Evolutionary conservation across 148 eudicot genomes (phyloP).

Genomic region (Arbutus unedo): DNA sequence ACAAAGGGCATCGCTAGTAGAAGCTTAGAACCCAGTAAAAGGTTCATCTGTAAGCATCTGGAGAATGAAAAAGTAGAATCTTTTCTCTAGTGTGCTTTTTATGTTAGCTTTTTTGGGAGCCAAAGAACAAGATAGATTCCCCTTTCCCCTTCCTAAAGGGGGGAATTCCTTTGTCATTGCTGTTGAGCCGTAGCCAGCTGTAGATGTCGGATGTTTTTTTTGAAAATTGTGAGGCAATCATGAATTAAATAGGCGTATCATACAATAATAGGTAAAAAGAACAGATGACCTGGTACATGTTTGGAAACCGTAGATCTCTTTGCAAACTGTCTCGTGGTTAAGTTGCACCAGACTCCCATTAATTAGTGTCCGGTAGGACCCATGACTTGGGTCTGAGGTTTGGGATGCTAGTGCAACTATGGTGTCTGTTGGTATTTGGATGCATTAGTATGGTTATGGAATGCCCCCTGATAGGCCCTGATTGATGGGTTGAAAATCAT

Average conservation of each 20-base stretch:
- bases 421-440: not conserved
- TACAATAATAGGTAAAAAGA: not conserved
- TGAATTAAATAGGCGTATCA: not conserved
- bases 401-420: not conserved
- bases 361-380: not conserved
- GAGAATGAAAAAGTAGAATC: not conserved
- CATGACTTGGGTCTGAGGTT: not conserved
- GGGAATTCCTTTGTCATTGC: not conserved
- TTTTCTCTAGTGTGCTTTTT: not conserved
- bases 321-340: not conserved
- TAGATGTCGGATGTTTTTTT: not conserved
- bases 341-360: not conserved
- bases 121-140: no score
- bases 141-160: no score
- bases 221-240: not conserved
- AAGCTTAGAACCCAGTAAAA: not conserved
- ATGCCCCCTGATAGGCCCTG: not conserved
- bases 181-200: not conserved
- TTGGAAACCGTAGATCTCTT: not conserved
- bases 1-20: not conserved
- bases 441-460: not conserved
- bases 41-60: not conserved
- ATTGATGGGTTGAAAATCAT: not conserved
- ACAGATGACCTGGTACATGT: not conserved
- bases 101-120: no score